A percentile compares a stretch with the other conserved stretches of the same genome.
These are phyloP conservation scores for Irpex rosettiformis DNA, from an alignment of 1,284 basidiomycete genomes.

Conservation along the genomic window DNA sequence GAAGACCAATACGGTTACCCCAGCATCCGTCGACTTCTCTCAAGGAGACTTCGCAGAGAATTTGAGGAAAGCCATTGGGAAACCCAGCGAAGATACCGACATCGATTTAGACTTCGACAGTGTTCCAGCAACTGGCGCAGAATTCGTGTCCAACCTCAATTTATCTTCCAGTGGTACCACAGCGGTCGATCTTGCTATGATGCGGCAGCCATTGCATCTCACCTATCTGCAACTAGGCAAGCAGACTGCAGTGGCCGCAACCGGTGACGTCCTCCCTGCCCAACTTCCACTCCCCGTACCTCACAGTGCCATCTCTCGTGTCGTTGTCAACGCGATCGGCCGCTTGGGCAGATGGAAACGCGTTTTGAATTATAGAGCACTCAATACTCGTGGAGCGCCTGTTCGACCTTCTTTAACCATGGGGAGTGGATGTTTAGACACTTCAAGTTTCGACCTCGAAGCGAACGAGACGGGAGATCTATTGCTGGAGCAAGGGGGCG, in stretches of 20 bases:
- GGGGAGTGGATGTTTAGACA: slow-evolving; percentile 42
- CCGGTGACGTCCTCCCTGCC: slow-evolving; percentile 17
- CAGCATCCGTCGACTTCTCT: slow-evolving; percentile 18
- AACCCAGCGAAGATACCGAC: slow-evolving; percentile 60
- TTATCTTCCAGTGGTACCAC: slow-evolving; percentile 15
- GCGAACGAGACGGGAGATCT: slow-evolving; percentile 53
- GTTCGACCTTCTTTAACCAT: slow-evolving; percentile 33
- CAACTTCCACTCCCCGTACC: slow-evolving; percentile 49
- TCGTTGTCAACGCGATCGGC: slow-evolving; percentile 78
- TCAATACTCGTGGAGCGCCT: slow-evolving; percentile 15
- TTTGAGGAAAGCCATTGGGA: slow-evolving; percentile 36
- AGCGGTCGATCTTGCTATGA: slow-evolving; percentile 28
- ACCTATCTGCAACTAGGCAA: slow-evolving; percentile 37
- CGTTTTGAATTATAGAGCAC: slow-evolving; percentile 57
- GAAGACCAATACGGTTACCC: slow-evolving; percentile 1
- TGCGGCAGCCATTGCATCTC: slow-evolving; percentile 44
- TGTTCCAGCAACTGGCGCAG: slow-evolving; percentile 12
- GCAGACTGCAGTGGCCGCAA: slow-evolving; percentile 28
- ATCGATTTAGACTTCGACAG: slow-evolving; percentile 67
- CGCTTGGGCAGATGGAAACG: slow-evolving; percentile 79
- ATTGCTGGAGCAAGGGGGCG: slow-evolving; percentile 55
- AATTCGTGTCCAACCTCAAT: slow-evolving; percentile 13
- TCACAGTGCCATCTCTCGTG: slow-evolving; percentile 67
- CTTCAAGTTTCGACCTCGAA: slow-evolving; percentile 70
- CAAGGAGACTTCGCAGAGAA: slow-evolving; percentile 52